These are phyloP conservation scores for Rhodotorula sp. DNA, from an alignment of 1,284 basidiomycete species.

Conservation along the genomic window DNA sequence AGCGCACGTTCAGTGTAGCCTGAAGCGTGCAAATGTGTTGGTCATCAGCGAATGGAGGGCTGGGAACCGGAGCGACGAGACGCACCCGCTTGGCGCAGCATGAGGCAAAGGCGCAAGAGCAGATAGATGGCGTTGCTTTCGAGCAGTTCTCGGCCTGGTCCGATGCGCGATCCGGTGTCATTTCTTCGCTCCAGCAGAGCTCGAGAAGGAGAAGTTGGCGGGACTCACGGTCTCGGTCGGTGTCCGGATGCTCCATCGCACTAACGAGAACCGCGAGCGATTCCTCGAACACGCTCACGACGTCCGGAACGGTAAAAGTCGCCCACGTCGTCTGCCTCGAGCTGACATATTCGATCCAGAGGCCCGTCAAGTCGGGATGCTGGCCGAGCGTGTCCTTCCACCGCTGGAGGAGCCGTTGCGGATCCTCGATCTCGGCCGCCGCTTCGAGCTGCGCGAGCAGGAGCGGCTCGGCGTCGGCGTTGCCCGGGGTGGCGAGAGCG, in stretches of 20 bases:
- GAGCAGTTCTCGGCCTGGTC: slow-evolving; percentile 55
- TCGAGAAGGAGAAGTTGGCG: no score
- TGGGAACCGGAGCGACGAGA: no score
- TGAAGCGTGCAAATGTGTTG: slow-evolving; percentile 14
- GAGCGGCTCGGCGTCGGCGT: slow-evolving; percentile 56
- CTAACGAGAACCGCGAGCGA: slow-evolving; percentile 50
- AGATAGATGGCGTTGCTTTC: slow-evolving; percentile 62
- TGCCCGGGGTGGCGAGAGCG: slow-evolving; percentile 61
- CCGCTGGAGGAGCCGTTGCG: slow-evolving; percentile 58
- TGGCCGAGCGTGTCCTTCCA: slow-evolving; percentile 63
- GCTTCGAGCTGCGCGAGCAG: slow-evolving; percentile 65
- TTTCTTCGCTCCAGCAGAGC: background rate
- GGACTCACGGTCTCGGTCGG: background rate
- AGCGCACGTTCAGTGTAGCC: slow-evolving; percentile 54
- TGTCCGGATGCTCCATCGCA: slow-evolving; percentile 45
- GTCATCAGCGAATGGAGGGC: background rate
- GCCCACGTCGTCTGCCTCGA: slow-evolving; percentile 41
- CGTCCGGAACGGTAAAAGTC: slow-evolving; percentile 37
- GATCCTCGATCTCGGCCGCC: slow-evolving; percentile 59
- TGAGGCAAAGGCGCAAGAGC: slow-evolving; percentile 54
- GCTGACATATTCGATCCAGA: slow-evolving; percentile 42
- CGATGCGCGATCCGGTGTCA: background rate
- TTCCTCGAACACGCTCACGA: slow-evolving; percentile 40
- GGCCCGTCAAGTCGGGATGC: slow-evolving; percentile 29
- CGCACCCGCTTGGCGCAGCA: slow-evolving; percentile 8